Percentiles rank a stretch among this genome's conserved stretches.
These are phyloP conservation scores for Lachnellula suecica DNA, from an alignment of 2,329 filamentous ascomycete genomes.

Conservation along the genomic window DNA sequence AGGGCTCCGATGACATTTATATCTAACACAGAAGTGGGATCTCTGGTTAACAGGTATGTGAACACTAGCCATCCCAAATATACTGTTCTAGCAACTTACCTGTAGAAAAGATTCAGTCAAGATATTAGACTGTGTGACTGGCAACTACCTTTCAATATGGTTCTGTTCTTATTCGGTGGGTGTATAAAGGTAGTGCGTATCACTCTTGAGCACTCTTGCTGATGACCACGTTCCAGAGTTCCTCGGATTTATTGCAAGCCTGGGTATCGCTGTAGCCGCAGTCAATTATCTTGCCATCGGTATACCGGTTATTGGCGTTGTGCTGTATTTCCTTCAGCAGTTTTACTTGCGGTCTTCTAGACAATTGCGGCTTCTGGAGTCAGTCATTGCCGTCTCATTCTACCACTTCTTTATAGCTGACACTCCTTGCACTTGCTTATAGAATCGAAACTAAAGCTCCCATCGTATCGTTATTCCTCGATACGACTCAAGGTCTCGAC, in stretches of 20 bases:
- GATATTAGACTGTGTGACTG: not conserved
- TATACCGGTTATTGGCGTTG: conserved; percentile 47
- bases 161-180: not conserved
- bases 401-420: too few relatives aligned
- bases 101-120: conserved; percentile 5
- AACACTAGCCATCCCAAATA: too few relatives aligned
- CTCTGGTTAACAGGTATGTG: too few relatives aligned
- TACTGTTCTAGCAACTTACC: too few relatives aligned
- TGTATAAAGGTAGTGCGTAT: too few relatives aligned
- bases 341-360: conserved; percentile 60
- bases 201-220: too few relatives aligned
- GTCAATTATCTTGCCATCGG: not conserved
- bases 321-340: conserved; percentile 51
- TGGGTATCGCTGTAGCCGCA: not conserved
- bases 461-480: not conserved
- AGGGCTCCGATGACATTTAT: too few relatives aligned
- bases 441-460: conserved; percentile 45
- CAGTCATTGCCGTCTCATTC: too few relatives aligned
- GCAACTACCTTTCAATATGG: not conserved
- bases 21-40: too few relatives aligned
- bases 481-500: conserved; percentile 31
- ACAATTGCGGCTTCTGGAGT: conserved; percentile 58
- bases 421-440: too few relatives aligned
- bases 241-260: too few relatives aligned
- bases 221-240: too few relatives aligned